Conservation (phyloP, 306 rosid species). For the Rubus idaeus region DNA sequence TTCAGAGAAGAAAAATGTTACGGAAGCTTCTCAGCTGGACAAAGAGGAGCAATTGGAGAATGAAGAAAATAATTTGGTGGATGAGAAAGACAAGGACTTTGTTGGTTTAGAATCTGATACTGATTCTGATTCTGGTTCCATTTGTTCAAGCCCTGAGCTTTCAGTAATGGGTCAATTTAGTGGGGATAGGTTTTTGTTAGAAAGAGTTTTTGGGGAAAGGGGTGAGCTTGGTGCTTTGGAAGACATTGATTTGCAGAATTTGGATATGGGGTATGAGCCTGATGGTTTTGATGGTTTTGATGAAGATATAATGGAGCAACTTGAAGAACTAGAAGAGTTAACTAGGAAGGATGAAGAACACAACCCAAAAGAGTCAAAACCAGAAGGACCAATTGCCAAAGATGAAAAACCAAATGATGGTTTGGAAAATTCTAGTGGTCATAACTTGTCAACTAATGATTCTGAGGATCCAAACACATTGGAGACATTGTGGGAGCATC, state of each 20-base stretch:
- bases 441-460: constrained; percentile 23
- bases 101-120: constrained; percentile 25
- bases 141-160: constrained; percentile 31
- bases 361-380: neutral
- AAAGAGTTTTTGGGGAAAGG: constrained; percentile 42
- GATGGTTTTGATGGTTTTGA: constrained; percentile 66
- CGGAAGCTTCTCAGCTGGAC: constrained; percentile 18
- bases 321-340: constrained; percentile 37
- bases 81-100: constrained; percentile 39
- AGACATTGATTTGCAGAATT: constrained; percentile 19
- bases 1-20: constrained; percentile 18
- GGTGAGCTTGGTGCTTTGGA: constrained; percentile 26
- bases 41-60: constrained; percentile 25
- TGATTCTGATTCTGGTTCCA: constrained; percentile 43
- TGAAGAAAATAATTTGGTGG: neutral
- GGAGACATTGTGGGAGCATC: constrained; percentile 90
- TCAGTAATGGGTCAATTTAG: constrained; percentile 18
- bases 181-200: constrained; percentile 46
- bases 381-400: constrained; percentile 6
- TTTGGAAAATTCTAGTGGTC: constrained; percentile 15
- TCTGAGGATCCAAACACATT: constrained; percentile 57
- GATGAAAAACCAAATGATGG: constrained; percentile 14
- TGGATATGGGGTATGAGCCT: constrained; percentile 49
- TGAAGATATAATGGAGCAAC: constrained; percentile 45
- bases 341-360: constrained; percentile 4